Conservation (phyloP, 2,329 filamentous ascomycete species). For the Pezicula radicicola region DNA sequence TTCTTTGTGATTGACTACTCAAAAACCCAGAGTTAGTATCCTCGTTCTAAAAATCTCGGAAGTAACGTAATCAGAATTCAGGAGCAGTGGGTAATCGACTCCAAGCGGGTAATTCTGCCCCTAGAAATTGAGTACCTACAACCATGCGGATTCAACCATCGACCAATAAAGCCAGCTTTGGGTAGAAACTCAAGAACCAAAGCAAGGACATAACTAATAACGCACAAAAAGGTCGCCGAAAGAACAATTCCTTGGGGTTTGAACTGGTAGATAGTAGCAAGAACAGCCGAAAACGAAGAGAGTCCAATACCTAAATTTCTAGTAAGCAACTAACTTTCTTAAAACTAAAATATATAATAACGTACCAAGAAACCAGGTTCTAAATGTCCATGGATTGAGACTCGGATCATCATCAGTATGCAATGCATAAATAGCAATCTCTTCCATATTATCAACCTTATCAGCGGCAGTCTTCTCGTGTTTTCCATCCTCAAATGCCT, state of each 20-base stretch:
- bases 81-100: too few species aligned
- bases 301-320: slow-evolving; percentile 24
- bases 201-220: slow-evolving; percentile 39
- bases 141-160: slow-evolving; percentile 58
- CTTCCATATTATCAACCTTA: slow-evolving; percentile 3
- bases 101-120: too few species aligned
- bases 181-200: slow-evolving; percentile 34
- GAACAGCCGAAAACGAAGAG: slow-evolving; percentile 30
- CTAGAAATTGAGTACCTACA: slow-evolving; percentile 22
- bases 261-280: slow-evolving; percentile 43
- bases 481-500: neutral
- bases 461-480: neutral
- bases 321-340: neutral
- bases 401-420: slow-evolving; percentile 34
- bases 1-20: slow-evolving; percentile 58
- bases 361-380: slow-evolving; percentile 31
- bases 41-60: too few species aligned
- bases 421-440: slow-evolving; percentile 19
- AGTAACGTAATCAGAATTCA: too few species aligned
- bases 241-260: slow-evolving; percentile 41
- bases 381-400: slow-evolving; percentile 32
- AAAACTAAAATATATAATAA: neutral
- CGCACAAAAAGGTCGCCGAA: slow-evolving; percentile 37
- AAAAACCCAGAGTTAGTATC: too few species aligned
- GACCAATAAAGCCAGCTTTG: slow-evolving; percentile 32